Evolutionary conservation across 2,329 filamentous ascomycete genomes (phyloP).

Genomic region (Xylariaceae sp.): DNA sequence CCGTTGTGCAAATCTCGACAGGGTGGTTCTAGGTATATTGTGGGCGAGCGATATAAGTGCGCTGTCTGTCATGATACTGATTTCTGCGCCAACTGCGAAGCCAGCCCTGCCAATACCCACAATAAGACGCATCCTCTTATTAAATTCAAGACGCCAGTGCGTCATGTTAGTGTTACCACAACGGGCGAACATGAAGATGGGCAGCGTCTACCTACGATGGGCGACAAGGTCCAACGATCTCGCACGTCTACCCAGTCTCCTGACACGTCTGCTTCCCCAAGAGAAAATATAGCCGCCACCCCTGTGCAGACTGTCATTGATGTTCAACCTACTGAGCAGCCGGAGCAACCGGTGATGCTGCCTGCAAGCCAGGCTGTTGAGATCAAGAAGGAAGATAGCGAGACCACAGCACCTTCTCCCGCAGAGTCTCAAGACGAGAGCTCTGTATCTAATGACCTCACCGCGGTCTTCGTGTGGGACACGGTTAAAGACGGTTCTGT

Average conservation of each 20-base stretch:
- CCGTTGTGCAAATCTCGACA: constrained; percentile 75
- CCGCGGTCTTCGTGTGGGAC: constrained; percentile 76
- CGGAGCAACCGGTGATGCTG: neutral
- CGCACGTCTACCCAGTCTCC: constrained; percentile 44
- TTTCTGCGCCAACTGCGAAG: constrained; percentile 94
- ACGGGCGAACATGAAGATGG: constrained; percentile 77
- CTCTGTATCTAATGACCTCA: constrained; percentile 42
- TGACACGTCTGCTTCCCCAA: constrained; percentile 61
- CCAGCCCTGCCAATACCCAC: constrained; percentile 81
- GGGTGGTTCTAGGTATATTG: constrained; percentile 72
- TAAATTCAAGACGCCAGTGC: constrained; percentile 94
- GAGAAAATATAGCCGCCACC: constrained; percentile 53
- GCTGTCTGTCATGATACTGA: constrained; percentile 94
- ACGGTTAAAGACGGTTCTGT: constrained; percentile 79
- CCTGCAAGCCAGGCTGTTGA: neutral
- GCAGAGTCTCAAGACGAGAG: constrained; percentile 13
- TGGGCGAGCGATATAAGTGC: constrained; percentile 93
- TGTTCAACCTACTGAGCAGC: constrained; percentile 67
- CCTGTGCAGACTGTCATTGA: constrained; percentile 75
- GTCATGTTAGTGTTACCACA: constrained; percentile 86
- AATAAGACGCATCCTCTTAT: constrained; percentile 97
- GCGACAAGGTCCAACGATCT: constrained; percentile 61
- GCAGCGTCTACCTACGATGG: constrained; percentile 70
- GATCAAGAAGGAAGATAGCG: constrained; percentile 42
- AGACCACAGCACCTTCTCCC: constrained; percentile 30